Percentiles rank a stretch among this genome's conserved stretches.
phyloP scores from a whole-genome alignment of 2,329 filamentous ascomycete species.

The Claviceps sp. region DNA sequence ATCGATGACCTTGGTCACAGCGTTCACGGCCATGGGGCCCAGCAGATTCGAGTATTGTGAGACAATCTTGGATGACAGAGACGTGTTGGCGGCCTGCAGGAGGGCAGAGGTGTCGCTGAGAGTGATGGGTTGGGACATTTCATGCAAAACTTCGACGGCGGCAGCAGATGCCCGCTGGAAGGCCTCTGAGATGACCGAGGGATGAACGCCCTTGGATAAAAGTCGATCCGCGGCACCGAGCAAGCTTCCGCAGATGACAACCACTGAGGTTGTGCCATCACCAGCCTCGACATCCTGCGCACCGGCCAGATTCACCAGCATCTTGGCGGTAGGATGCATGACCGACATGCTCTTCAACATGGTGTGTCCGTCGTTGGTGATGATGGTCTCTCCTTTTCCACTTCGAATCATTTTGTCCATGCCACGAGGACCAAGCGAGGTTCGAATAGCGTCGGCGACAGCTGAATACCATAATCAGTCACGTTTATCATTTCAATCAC shows the following conservation, averaged over 20 bases:
- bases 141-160: constrained; percentile 78
- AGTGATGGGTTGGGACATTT: constrained; percentile 89
- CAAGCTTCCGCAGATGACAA: constrained; percentile 92
- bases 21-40: constrained; percentile 96
- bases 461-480: constrained; percentile 35
- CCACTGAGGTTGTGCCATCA: constrained; percentile 95
- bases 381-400: constrained; percentile 92
- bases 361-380: constrained; percentile 98
- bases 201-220: constrained; percentile 87
- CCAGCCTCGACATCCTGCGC: constrained; percentile 97
- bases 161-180: constrained; percentile 90
- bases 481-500: not conserved
- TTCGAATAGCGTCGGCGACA: constrained; percentile 94
- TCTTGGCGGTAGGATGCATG: constrained; percentile 98
- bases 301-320: constrained; percentile 93
- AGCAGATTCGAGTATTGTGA: constrained; percentile 91
- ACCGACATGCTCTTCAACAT: constrained; percentile 99
- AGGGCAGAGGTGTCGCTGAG: constrained; percentile 79
- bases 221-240: constrained; percentile 87
- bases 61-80: constrained; percentile 95
- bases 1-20: constrained; percentile 91
- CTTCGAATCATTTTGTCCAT: constrained; percentile 99
- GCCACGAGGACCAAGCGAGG: constrained; percentile 86
- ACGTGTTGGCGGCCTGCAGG: constrained; percentile 92
- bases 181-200: constrained; percentile 91